These are phyloP conservation scores for Monosporascus sp. DNA, from an alignment of 2,329 filamentous ascomycete genomes.

Conservation along the genomic window DNA sequence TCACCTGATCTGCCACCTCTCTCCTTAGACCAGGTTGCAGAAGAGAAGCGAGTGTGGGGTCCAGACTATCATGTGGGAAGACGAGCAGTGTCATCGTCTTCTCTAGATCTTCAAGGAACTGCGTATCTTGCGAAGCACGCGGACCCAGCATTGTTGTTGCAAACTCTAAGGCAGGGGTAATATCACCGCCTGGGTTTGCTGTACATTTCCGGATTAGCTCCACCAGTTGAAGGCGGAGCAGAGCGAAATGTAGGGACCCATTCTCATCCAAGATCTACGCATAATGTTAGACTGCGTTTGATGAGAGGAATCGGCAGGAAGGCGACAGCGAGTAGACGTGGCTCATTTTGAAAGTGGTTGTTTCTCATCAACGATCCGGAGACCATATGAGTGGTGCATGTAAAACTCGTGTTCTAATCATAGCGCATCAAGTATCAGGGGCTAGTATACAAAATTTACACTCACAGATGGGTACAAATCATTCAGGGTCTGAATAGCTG, in stretches of 20 bases:
- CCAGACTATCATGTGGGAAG: constrained; percentile 75
- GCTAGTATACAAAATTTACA: constrained; percentile 5
- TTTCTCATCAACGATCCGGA: constrained; percentile 87
- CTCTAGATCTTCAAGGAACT: constrained; percentile 83
- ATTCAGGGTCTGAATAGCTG: constrained; percentile 81
- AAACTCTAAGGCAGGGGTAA: constrained; percentile 76
- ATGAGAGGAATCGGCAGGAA: background rate
- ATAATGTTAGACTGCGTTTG: constrained; percentile 10
- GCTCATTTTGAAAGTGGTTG: constrained; percentile 70
- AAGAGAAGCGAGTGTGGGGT: constrained; percentile 68
- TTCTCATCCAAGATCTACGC: constrained; percentile 79
- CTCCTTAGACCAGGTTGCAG: constrained; percentile 74
- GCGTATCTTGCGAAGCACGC: constrained; percentile 71
- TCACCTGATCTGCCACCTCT: constrained; percentile 81
- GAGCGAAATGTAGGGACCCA: constrained; percentile 77
- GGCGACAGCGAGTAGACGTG: constrained; percentile 5
- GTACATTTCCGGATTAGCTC: constrained; percentile 83
- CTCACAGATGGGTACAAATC: constrained; percentile 87
- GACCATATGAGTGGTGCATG: constrained; percentile 99
- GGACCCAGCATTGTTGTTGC: constrained; percentile 83
- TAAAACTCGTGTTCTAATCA: constrained; percentile 88
- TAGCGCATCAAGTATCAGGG: constrained; percentile 39
- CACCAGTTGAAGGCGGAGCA: constrained; percentile 85
- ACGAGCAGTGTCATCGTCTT: constrained; percentile 89
- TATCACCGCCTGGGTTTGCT: constrained; percentile 60